Base-by-base conservation (phyloP, 2,329 filamentous ascomycete genomes). In the Exophiala spinifera region DNA sequence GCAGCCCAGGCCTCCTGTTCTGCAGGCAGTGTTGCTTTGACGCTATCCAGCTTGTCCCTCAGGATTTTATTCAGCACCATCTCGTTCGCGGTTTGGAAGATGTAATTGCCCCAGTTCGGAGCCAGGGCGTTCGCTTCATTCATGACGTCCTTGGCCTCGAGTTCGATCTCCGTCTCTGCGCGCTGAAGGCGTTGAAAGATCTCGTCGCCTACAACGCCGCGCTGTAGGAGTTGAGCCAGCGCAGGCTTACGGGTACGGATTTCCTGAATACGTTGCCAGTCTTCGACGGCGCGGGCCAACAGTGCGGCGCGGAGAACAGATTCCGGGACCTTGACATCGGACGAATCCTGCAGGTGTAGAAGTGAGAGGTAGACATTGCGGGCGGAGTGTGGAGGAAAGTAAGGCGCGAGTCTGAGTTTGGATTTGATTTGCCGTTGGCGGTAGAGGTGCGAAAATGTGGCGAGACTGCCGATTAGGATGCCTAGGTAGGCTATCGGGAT, bases 21-120 rank as follows among this genome's bases (percentile, higher is more conserved):
- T 37, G 83, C 76, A 8, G 81, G 79, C 1, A 84, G 77, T 66
- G 89, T 86, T 23, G 78, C 75, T 65, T 91, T 85, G 55, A 96
- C 84, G 59, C 91, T 87, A 44, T 85, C 81, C 17, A 96, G 79
- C 46, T 86, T 82, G 61, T 86, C 79, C 62, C 90, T 88, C 66
- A 96, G 81, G 44, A 85, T 75, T 39, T 83, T 81, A 74, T 96
- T 96, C 67, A 90, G 87, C 55, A 88, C 85, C 73, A 99, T 96
- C 73, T 99, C 94, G 73, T 95, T 95, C 51, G 94, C 94, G 43
- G 89, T 91, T 73, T 99, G 94, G 81, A 99, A 99, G 70, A 99
- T 97, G 53, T 83, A 84, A 69, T 94, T 86, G 58, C 94, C 94
- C 94, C 94, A 99, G 71, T 87, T 86, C 46, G 89, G 86, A 1